A percentile compares a stretch with the other conserved stretches of the same genome.
These are phyloP conservation scores for Serendipita vermifera DNA, from an alignment of 768 basidiomycete genomes.

Conservation along the genomic window DNA sequence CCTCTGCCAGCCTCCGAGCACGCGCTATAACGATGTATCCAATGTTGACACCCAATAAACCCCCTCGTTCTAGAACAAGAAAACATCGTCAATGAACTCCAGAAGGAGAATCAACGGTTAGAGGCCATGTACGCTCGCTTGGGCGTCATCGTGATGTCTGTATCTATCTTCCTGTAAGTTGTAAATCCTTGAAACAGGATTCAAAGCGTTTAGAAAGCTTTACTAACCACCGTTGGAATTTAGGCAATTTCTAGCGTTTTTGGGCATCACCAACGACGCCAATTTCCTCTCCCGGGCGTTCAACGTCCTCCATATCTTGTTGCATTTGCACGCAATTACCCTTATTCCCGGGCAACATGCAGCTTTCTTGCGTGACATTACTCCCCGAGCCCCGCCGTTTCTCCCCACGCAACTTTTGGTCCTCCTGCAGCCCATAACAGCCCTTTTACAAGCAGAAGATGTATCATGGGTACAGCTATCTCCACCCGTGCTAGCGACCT, in stretches of 20 bases:
- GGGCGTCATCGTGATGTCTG: not conserved
- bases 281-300: not conserved
- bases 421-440: not conserved
- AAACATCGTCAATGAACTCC: not conserved
- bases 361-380: not conserved
- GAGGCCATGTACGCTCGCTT: not conserved
- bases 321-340: not conserved
- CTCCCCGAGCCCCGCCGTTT: not conserved
- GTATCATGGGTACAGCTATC: not conserved
- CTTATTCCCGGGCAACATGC: not conserved
- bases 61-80: conserved; percentile 4
- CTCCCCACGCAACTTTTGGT: not conserved
- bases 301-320: not conserved
- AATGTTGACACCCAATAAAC: not conserved
- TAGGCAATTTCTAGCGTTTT: no score
- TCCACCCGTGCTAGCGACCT: not conserved
- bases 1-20: not conserved
- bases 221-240: no score
- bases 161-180: not conserved
- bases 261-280: no score
- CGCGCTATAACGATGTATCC: not conserved
- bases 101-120: not conserved
- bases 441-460: not conserved
- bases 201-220: no score
- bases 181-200: no score